phyloP scores from a whole-genome alignment of 2,329 filamentous ascomycete genomes.

The Cladophialophora carrionii region DNA sequence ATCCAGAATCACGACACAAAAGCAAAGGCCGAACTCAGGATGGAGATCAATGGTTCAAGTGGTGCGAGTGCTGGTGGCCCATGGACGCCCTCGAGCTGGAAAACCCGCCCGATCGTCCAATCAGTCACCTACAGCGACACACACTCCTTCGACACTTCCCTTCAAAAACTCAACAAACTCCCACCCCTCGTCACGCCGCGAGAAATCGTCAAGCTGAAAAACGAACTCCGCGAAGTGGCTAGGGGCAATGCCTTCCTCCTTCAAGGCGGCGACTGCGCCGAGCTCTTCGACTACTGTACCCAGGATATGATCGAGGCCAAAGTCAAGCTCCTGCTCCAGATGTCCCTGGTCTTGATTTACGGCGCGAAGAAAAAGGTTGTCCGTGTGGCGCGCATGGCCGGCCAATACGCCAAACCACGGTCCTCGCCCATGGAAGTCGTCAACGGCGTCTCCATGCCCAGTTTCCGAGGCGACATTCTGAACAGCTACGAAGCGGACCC shows the following conservation, averaged over 20 bases:
- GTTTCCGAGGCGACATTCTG: constrained; percentile 92
- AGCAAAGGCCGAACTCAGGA: neutral
- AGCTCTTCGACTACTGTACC: constrained; percentile 95
- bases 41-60: neutral
- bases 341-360: constrained; percentile 95
- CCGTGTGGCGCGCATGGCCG: constrained; percentile 92
- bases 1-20: neutral
- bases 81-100: constrained; percentile 47
- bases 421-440: constrained; percentile 84
- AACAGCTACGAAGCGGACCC: constrained; percentile 74
- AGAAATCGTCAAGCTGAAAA: constrained; percentile 75
- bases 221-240: constrained; percentile 80
- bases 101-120: constrained; percentile 51
- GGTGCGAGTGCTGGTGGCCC: neutral
- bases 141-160: constrained; percentile 45
- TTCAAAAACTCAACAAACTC: constrained; percentile 50
- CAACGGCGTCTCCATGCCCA: constrained; percentile 78
- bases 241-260: constrained; percentile 89
- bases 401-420: constrained; percentile 94
- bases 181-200: constrained; percentile 54
- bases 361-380: constrained; percentile 79
- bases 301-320: constrained; percentile 89
- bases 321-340: constrained; percentile 94
- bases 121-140: constrained; percentile 53
- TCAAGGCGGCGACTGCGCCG: constrained; percentile 92